Percentiles rank a stretch among this genome's conserved stretches.
Evolutionary conservation across 2,329 filamentous ascomycete genomes (phyloP).

Genomic region (Beauveria caledonica): DNA sequence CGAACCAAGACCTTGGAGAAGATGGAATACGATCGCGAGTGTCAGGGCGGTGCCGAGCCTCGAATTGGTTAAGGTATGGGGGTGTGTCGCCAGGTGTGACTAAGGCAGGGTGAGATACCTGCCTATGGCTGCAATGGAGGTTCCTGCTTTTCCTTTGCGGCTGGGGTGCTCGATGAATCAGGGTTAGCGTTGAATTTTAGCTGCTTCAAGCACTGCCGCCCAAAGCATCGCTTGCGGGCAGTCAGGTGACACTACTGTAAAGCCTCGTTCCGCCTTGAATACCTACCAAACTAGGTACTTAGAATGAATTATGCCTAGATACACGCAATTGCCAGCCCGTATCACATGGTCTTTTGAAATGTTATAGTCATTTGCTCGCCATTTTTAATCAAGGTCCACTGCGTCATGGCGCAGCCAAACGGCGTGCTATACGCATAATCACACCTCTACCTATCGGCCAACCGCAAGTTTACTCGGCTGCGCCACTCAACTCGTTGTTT

Average conservation of each 20-base stretch:
- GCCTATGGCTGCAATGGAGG: slow-evolving; percentile 6
- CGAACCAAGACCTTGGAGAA: slow-evolving; percentile 1
- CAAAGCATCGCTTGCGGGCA: background rate
- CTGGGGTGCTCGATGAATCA: slow-evolving; percentile 9
- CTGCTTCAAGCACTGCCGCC: slow-evolving; percentile 5
- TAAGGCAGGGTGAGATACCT: slow-evolving; percentile 12
- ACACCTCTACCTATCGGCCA: too few relatives aligned
- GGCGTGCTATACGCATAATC: too few relatives aligned
- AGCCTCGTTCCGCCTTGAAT: background rate
- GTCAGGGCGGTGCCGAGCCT: slow-evolving; percentile 5
- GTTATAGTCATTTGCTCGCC: too few relatives aligned
- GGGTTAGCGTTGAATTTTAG: slow-evolving; percentile 6
- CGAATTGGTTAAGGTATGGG: slow-evolving; percentile 5
- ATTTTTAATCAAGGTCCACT: too few relatives aligned
- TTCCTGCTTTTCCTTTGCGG: slow-evolving; percentile 11
- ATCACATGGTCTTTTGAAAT: too few relatives aligned
- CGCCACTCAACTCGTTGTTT: background rate
- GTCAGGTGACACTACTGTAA: slow-evolving; percentile 11
- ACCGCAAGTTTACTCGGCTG: background rate
- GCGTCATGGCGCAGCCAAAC: too few relatives aligned
- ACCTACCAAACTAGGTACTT: too few relatives aligned
- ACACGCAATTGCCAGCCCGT: too few relatives aligned
- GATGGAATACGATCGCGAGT: slow-evolving; percentile 7
- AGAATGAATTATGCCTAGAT: too few relatives aligned
- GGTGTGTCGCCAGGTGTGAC: slow-evolving; percentile 11